Evolutionary conservation across 2,329 filamentous ascomycete species (phyloP), one percentile per base, ranked within the genome.

Genomic region (Neodidymelliopsis sp.): DNA sequence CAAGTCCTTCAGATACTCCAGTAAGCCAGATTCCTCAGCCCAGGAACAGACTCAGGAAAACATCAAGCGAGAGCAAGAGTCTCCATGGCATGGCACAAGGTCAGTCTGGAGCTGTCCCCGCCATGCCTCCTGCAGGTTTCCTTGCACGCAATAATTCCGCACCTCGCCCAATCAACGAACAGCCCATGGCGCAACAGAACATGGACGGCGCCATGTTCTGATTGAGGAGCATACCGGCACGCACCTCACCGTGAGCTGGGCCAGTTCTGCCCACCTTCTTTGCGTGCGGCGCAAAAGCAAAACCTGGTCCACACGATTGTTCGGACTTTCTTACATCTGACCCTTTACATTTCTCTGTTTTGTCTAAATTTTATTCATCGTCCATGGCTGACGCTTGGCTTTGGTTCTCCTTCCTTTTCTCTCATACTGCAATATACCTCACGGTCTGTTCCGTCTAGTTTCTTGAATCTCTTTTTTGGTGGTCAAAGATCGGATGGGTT

Each of bases 51-150:
- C 59, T 81, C 15, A 73, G 78, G 44, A 81, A 81, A 62, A 74
- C 72, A 10, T 77, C 76, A 5, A 81, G 78, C 53, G 79, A 81
- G 56, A 78, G 78, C 18, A 78, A 74, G 15, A 77, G 74, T 41
- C 63, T 82, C 48, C 74, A 78, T 40, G 71, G 69, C 6, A 73
- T 71, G 35, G 74, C 77, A 27, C 65, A 67, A 48, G 43, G 54
- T 28, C 63, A 65, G 29, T 35, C 51, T 16, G 58, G 56, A 12
- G 30, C 54, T n/a, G 62, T 64, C 20, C 67, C 68, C 16, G 62
- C 68, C 4, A 53, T 71, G 49, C 69, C 70, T 29, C 44, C 64
- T 16, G 45, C 38, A 5, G 55, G 58, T 15, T 68, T 66, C 27
- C 40, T 28, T 16, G 60, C 47, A 41, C 64, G 66, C 16, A 67